Evolutionary conservation across 2,329 filamentous ascomycete species (phyloP).

Genomic region (Lithohypha guttulata): DNA sequence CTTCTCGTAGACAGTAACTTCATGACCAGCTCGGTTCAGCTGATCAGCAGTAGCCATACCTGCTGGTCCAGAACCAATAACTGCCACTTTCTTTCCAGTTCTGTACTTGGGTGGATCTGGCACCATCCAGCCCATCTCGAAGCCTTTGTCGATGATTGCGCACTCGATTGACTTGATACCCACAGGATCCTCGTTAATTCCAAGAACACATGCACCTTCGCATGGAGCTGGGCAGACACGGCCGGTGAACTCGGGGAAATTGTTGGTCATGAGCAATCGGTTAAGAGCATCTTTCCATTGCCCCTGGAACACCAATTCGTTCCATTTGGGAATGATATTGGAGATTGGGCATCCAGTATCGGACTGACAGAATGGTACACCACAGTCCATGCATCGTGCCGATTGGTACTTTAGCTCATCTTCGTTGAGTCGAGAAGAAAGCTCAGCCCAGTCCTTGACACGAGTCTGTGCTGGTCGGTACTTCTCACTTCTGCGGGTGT

Average conservation of each 20-base stretch:
- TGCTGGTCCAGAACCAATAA: constrained; percentile 86
- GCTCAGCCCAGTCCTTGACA: constrained; percentile 86
- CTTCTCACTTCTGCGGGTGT: constrained; percentile 83
- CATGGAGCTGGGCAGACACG: constrained; percentile 95
- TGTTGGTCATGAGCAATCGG: constrained; percentile 89
- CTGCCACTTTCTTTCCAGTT: constrained; percentile 75
- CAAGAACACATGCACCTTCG: constrained; percentile 88
- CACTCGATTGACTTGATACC: constrained; percentile 98
- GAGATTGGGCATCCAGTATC: constrained; percentile 92
- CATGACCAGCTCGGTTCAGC: constrained; percentile 83
- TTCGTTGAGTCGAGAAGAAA: constrained; percentile 76
- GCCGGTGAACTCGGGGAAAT: constrained; percentile 96
- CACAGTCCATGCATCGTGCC: constrained; percentile 96
- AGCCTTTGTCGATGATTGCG: constrained; percentile 93
- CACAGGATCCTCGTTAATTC: constrained; percentile 93
- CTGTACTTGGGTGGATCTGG: constrained; percentile 66
- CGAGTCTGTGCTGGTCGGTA: constrained; percentile 76
- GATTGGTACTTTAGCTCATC: constrained; percentile 96
- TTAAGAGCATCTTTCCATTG: constrained; percentile 90
- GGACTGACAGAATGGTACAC: constrained; percentile 95
- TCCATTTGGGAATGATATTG: constrained; percentile 98
- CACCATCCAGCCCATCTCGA: constrained; percentile 97
- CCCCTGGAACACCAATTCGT: constrained; percentile 63
- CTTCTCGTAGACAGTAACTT: constrained; percentile 83
- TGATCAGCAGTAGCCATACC: constrained; percentile 87